Conservation (phyloP, 2,329 filamentous ascomycete species). For the Neospermospora avenae region DNA sequence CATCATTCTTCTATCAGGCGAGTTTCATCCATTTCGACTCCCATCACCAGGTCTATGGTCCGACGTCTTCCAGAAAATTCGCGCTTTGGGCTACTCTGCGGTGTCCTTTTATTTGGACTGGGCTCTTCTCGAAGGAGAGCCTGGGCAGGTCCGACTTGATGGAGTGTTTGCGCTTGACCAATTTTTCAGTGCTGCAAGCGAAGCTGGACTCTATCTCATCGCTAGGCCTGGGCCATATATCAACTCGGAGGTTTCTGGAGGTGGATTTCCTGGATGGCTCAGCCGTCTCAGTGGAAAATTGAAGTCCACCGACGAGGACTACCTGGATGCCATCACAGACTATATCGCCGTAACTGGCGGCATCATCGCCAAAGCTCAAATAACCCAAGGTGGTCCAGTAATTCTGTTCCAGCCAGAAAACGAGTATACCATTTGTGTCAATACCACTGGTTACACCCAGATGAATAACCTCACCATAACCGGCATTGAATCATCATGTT, state of each 20-base stretch:
- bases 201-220: constrained; percentile 72
- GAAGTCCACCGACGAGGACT: too few relatives aligned
- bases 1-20: constrained; percentile 59
- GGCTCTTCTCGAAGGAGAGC: constrained; percentile 72
- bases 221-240: constrained; percentile 66
- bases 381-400: constrained; percentile 56
- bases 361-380: constrained; percentile 49
- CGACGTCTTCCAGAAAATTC: constrained; percentile 80
- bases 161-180: constrained; percentile 70
- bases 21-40: constrained; percentile 60
- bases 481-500: constrained; percentile 62
- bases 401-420: constrained; percentile 58
- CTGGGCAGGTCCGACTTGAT: constrained; percentile 64
- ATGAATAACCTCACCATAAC: constrained; percentile 46
- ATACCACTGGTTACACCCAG: constrained; percentile 44
- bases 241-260: constrained; percentile 61
- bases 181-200: constrained; percentile 74
- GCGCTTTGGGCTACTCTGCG: constrained; percentile 73
- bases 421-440: constrained; percentile 47
- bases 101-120: constrained; percentile 79
- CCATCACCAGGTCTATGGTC: constrained; percentile 62
- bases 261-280: constrained; percentile 57
- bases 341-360: constrained; percentile 50
- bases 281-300: too few relatives aligned
- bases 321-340: constrained; percentile 51